phyloP scores from a whole-genome alignment of 768 basidiomycete species.

The Russula emetica region DNA sequence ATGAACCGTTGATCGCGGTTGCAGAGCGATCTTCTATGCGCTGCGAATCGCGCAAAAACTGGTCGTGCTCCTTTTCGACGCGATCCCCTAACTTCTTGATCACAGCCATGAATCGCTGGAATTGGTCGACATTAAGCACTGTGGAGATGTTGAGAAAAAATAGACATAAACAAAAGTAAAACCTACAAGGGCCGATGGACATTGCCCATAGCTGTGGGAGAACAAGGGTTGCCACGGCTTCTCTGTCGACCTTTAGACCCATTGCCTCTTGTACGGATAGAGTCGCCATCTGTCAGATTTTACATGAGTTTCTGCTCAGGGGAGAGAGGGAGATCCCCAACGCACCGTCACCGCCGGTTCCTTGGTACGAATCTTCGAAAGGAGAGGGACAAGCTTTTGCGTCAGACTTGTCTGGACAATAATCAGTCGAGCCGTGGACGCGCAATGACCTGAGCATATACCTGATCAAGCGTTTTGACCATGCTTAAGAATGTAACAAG shows the following conservation, averaged over 20 bases:
- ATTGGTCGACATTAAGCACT: conserved; percentile 84
- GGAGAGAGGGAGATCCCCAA: background rate
- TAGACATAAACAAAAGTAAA: conserved; percentile 12
- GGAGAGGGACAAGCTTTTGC: conserved; percentile 89
- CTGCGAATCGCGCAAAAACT: conserved; percentile 90
- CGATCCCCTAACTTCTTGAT: conserved; percentile 75
- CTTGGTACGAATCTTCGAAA: conserved; percentile 93
- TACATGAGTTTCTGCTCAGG: background rate
- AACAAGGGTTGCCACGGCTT: conserved; percentile 63
- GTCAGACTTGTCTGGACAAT: conserved; percentile 68
- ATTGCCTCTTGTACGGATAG: conserved; percentile 91
- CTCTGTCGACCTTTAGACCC: conserved; percentile 91
- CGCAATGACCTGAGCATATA: conserved; percentile 32
- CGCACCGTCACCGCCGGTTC: conserved; percentile 91
- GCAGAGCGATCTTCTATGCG: conserved; percentile 77
- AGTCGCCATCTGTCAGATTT: conserved; percentile 65
- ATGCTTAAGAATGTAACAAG: conserved; percentile 76
- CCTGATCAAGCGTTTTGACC: conserved; percentile 89
- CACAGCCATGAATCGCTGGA: conserved; percentile 86
- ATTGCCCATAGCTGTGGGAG: conserved; percentile 80
- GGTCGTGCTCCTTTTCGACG: conserved; percentile 88
- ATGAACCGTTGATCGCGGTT: conserved; percentile 39
- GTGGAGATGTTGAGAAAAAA: background rate
- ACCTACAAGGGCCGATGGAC: conserved; percentile 86
- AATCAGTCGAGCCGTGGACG: background rate